Evolutionary conservation across 768 basidiomycete genomes (phyloP), one percentile per base, ranked within the genome.

Genomic region (Hygrocybe coccinea): DNA sequence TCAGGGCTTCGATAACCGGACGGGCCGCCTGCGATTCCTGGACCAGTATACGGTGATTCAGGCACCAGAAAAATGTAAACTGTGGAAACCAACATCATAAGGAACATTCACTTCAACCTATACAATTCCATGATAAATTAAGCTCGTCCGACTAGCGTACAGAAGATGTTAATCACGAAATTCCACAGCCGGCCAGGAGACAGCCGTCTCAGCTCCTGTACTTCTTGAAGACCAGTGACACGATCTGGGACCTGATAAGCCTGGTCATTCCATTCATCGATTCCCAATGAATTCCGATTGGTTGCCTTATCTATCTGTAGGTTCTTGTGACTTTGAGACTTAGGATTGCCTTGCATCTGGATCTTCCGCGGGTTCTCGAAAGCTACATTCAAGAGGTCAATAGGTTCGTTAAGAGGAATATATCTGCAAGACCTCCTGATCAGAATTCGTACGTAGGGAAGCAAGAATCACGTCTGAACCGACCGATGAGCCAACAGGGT

Each of bases 281-380:
- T 12, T 25, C 47, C 15, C 29, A 6, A 15, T 15, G 14, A 15
- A 22, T n/a, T 21, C 54, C 56, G 50, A 52, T 56, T 17, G 57
- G 57, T 3, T 36, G 56, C 17, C 54, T 58, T 37, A 58, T 7
- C 52, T 33, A 53, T 59, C n/a, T n/a, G n/a, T n/a, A n/a, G n/a
- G n/a, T n/a, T n/a, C 62, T 62, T 69, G 76, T 65, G 71, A 74
- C 59, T 77, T 80, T 11, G 74, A n/a, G 75, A 62, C 1, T 73
- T 75, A 29, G 68, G 57, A 58, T 82, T 81, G 11, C 79, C 77
- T 47, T 78, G 74, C 3, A 76, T 65, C 44, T 74, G 74, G 12
- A 88, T 71, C 64, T 89, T 87, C 5, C 91, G 81, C n/a, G 93
- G 93, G 64, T 97, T 97, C 66, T 97, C 93, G 61, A 97, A 97